These are phyloP conservation scores for Kondoa malvinella DNA, from an alignment of 768 basidiomycete species.

Conservation along the genomic window DNA sequence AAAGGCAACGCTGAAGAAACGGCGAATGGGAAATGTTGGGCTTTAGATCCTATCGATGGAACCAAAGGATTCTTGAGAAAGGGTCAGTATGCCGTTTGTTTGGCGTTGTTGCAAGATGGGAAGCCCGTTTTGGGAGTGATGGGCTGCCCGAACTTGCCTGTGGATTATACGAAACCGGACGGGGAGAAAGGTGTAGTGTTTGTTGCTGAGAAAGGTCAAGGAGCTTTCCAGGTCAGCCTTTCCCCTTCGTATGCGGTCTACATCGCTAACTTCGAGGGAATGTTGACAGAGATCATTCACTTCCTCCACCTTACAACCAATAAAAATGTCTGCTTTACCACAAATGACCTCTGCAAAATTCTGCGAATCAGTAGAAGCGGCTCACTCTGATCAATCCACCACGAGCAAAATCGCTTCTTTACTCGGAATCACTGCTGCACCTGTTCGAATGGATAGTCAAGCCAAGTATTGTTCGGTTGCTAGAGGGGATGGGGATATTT, in stretches of 20 bases:
- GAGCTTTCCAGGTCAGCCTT: conserved; percentile 48
- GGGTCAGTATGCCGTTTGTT: conserved; percentile 81
- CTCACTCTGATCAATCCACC: conserved; percentile 76
- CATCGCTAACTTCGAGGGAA: not conserved
- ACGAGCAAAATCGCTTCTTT: conserved; percentile 53
- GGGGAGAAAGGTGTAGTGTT: conserved; percentile 63
- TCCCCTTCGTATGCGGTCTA: not conserved
- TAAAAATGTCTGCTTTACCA: conserved; percentile 36
- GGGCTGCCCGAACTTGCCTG: conserved; percentile 79
- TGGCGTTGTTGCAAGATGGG: conserved; percentile 64
- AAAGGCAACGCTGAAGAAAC: conserved; percentile 61
- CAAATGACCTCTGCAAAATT: conserved; percentile 43
- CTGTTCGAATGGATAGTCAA: conserved; percentile 83
- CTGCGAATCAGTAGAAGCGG: conserved; percentile 82
- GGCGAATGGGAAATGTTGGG: conserved; percentile 59
- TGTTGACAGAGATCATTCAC: conserved; percentile 24
- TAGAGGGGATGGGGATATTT: conserved; percentile 68
- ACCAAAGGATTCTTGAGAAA: conserved; percentile 85
- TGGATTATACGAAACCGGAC: conserved; percentile 40
- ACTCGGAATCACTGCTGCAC: conserved; percentile 48
- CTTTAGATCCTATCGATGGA: conserved; percentile 76
- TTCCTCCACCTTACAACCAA: conserved; percentile 38
- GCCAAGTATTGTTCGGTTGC: conserved; percentile 81
- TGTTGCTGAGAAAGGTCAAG: conserved; percentile 68
- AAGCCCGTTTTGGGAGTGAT: conserved; percentile 67